Percentiles rank a stretch among this genome's conserved stretches.
Evolutionary conservation across 2,329 filamentous ascomycete species (phyloP).

Genomic region (Penicillium italicum): DNA sequence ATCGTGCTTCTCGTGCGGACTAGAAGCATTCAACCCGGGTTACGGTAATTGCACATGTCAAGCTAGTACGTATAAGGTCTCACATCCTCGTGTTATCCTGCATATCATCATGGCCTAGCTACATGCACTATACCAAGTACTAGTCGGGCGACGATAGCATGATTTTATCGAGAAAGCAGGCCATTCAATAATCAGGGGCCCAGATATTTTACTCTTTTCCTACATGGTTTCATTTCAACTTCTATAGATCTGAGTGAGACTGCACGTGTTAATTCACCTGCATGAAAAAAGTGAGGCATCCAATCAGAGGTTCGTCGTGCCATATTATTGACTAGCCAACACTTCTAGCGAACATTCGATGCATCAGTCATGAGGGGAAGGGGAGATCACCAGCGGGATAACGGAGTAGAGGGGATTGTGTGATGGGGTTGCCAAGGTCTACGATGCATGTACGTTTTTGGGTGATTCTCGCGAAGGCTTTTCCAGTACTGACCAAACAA

Average conservation of each 20-base stretch:
- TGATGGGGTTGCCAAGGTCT: not conserved
- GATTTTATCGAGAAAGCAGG: no score
- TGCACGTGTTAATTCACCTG: not conserved
- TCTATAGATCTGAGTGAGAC: constrained; percentile 1
- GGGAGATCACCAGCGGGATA: not conserved
- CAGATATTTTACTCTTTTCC: not conserved
- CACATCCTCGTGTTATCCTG: not conserved
- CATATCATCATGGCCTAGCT: not conserved
- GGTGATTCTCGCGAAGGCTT: not conserved
- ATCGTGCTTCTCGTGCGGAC: not conserved
- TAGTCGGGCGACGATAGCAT: not conserved
- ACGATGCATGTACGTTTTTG: not conserved
- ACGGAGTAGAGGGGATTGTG: not conserved
- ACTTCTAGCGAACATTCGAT: constrained; percentile 7
- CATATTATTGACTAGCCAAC: not conserved
- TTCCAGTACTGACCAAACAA: not conserved
- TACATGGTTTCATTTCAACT: no score
- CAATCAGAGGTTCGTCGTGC: not conserved
- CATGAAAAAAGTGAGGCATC: constrained; percentile 2
- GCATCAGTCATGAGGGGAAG: constrained; percentile 1
- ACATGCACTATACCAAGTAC: not conserved
- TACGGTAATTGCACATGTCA: not conserved
- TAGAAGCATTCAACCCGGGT: not conserved
- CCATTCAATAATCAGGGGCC: no score
- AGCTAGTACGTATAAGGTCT: not conserved